Percentiles rank a stretch among this genome's conserved stretches.
Evolutionary conservation across 2,329 filamentous ascomycete species (phyloP).

Genomic region (Sporothrix sp.): DNA sequence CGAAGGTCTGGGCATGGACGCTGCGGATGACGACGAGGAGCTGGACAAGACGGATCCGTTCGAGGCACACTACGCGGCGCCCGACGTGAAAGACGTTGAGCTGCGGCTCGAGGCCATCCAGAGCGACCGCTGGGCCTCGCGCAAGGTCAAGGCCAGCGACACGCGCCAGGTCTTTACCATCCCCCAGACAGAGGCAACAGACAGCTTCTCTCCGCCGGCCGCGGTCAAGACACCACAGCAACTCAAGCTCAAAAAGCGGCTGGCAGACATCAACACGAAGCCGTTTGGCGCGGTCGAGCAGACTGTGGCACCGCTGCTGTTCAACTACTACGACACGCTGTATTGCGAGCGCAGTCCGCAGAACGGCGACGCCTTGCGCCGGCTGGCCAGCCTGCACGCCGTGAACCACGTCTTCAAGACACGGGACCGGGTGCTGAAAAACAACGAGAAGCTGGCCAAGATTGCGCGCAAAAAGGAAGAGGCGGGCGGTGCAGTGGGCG

Average conservation of each 20-base stretch:
- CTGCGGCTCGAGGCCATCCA: constrained; percentile 42
- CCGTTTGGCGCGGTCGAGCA: constrained; percentile 54
- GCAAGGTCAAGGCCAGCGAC: constrained; percentile 36
- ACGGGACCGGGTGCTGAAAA: constrained; percentile 82
- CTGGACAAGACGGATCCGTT: constrained; percentile 56
- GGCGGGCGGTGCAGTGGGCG: constrained; percentile 52
- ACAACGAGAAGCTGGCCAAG: constrained; percentile 69
- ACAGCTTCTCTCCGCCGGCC: constrained; percentile 25
- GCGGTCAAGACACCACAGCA: constrained; percentile 33
- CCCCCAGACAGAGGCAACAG: constrained; percentile 32
- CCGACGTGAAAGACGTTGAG: constrained; percentile 51
- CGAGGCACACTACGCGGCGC: constrained; percentile 65
- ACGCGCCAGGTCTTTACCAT: constrained; percentile 39
- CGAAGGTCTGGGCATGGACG: constrained; percentile 22
- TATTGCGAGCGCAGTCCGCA: constrained; percentile 60
- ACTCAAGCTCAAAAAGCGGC: constrained; percentile 60
- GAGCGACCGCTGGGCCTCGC: constrained; percentile 41
- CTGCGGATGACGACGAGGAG: constrained; percentile 43
- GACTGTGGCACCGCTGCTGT: constrained; percentile 60
- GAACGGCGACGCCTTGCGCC: constrained; percentile 60
- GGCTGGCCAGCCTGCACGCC: constrained; percentile 69
- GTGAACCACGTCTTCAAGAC: constrained; percentile 94
- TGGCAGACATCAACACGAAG: constrained; percentile 44
- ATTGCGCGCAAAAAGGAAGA: constrained; percentile 32
- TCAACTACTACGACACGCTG: constrained; percentile 73